Evolutionary conservation across 2,329 filamentous ascomycete genomes (phyloP).

Genomic region (Ophiocordyceps australis): DNA sequence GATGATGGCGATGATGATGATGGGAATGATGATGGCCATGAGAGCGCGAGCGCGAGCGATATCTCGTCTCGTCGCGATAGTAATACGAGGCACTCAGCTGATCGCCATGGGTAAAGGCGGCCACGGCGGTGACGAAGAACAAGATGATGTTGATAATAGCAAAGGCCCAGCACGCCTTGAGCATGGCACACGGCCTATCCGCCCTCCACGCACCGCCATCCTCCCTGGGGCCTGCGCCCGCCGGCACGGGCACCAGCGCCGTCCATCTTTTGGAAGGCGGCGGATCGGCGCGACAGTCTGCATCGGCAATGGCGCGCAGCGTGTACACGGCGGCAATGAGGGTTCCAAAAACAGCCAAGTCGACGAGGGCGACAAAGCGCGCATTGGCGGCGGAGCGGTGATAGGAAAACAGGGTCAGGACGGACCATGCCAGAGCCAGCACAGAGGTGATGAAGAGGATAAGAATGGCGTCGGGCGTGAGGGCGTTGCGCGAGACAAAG

Average conservation of each 20-base stretch:
- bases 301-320: conserved; percentile 37
- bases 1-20: not conserved
- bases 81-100: conserved; percentile 23
- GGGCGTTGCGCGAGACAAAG: conserved; percentile 34
- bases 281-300: conserved; percentile 49
- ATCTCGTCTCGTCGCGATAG: conserved; percentile 8
- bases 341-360: conserved; percentile 42
- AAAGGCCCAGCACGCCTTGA: conserved; percentile 79
- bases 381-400: conserved; percentile 42
- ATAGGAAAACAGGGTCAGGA: conserved; percentile 49
- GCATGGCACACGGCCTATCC: conserved; percentile 73
- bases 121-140: conserved; percentile 59
- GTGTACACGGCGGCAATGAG: conserved; percentile 44
- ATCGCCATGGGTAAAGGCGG: conserved; percentile 44
- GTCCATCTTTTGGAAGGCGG: conserved; percentile 27
- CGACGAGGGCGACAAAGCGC: conserved; percentile 40
- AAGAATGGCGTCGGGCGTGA: conserved; percentile 45
- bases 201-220: conserved; percentile 34
- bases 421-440: conserved; percentile 42
- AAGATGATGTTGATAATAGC: conserved; percentile 76
- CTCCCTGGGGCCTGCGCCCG: conserved; percentile 17
- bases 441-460: conserved; percentile 50
- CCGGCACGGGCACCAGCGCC: conserved; percentile 37
- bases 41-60: conserved; percentile 9
- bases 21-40: conserved; percentile 19